Evolutionary conservation across 2,329 filamentous ascomycete genomes (phyloP), one percentile per base, ranked within the genome.

Genomic region (Penicillium sp.): DNA sequence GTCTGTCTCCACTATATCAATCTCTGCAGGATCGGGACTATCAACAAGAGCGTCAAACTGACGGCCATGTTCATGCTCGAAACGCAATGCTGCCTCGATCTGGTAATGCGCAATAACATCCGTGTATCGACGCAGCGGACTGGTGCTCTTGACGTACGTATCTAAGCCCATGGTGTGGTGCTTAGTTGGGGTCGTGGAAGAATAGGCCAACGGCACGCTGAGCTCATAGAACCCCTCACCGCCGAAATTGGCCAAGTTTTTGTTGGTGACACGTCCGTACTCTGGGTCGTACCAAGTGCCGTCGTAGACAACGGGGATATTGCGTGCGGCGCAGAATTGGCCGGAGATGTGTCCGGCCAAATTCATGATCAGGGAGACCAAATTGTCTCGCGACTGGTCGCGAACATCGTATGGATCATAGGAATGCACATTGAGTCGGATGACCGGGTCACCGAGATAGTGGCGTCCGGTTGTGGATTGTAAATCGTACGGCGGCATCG

Each of bases 81-180:
- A 78, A 11, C 82, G 81, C 40, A 88, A 64, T 2, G 82, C 84
- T 7, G 84, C 81, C 73, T 87, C 84, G 46, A 87, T 85, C 62
- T 88, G 85, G 78, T 85, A 87, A 67, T 87, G 84, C 11, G 79
- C 74, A 45, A 87, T 76, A 67, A 87, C 78, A 69, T 88, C 85
- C 46, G 76, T 77, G 68, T 82, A 87, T 38, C 85, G 79, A 50
- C 85, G 81, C 23, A 88, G 75, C 1, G 85, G 85, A 65, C 81
- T 85, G 0, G 85, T 87, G 50, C 80, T 78, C 70, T 84, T 86
- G 57, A 79, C 70, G 64, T 87, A 87, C 27, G 76, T 68, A 29
- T 79, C 71, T 29, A 83, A 70, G 36, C 82, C 84, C 2, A 87
- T 72, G 8, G 79, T 69, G 5, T 72, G 69, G 64, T 87, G 84